Evolutionary conservation across 192 early-diverging fungal genomes (phyloP), one percentile per base, ranked within the genome.

Genomic region (Obelidium mucronatum): DNA sequence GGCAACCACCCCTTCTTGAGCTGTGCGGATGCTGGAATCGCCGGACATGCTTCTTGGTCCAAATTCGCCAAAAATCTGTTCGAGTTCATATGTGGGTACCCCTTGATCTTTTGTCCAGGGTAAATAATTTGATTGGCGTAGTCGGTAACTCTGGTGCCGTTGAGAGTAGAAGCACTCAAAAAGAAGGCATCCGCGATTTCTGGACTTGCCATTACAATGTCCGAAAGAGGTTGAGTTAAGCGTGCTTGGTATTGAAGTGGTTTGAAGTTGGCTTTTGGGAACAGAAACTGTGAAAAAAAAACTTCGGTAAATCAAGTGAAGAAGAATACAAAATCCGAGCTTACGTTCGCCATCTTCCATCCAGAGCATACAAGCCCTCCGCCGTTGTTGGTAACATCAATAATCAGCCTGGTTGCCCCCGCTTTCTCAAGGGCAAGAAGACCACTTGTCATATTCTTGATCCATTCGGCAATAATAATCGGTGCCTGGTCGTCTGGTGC

Each of bases 371-470:
- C 44, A 26, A 69, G 40, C 11, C 81, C 81, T 28, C 81, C 81
- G 35, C 78, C 78, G 42, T 83, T 83, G 48, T 61, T 63, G 3
- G 75, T 74, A 53, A 76, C 62, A 69, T 83, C 81, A 34, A 83
- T 73, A 40, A 83, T 78, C 3, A 83, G 53, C 15, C 37, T 35
- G 37, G 71, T 66, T 4, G 77, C 75, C 31, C 81, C 81, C n/a
- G 22, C 30, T 15, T 72, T 60, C 55, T 80, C 76, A 30, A 83
- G 69, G 5, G 61, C 15, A 8, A 19, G n/a, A 22, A 80, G 36
- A 51, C 81, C 81, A 30, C 36, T 61, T 30, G 79, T 64, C 31
- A 80, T 74, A 40, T 73, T 79, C 26, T 51, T 35, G 59, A 81
- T 28, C 71, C 71, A 73, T 26, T 55, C n/a, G n/a, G n/a, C n/a